Percentiles rank a stretch among this genome's conserved stretches.
phyloP scores from a whole-genome alignment of 805 yeast genomes.

The Blastobotrys mokoenaii region DNA sequence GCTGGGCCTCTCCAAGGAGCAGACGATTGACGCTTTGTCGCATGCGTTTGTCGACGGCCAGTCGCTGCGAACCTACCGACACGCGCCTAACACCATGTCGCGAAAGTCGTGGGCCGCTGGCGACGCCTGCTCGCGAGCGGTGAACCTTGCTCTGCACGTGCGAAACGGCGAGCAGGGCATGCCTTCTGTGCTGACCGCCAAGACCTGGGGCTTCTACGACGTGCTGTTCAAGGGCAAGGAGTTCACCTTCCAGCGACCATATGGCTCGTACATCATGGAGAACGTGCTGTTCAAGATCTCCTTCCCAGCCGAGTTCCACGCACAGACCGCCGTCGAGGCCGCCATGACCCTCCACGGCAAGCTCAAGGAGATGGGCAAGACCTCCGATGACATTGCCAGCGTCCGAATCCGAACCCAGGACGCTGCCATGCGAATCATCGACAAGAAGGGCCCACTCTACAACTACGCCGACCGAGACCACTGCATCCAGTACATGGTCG shows the following conservation, averaged over 20 bases:
- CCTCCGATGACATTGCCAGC: constrained; percentile 40
- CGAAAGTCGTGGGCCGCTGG: constrained; percentile 66
- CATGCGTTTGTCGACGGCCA: constrained; percentile 59
- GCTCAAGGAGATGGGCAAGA: constrained; percentile 34
- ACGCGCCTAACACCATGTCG: constrained; percentile 56
- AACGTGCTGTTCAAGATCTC: constrained; percentile 53
- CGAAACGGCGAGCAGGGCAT: constrained; percentile 46
- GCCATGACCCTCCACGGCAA: constrained; percentile 37
- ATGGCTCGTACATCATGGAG: constrained; percentile 55
- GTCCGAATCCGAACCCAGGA: constrained; percentile 49
- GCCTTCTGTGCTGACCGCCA: constrained; percentile 50
- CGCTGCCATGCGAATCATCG: constrained; percentile 53
- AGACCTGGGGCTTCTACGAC: constrained; percentile 57
- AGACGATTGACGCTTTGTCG: constrained; percentile 47
- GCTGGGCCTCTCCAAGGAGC: constrained; percentile 42
- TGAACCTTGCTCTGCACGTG: constrained; percentile 44
- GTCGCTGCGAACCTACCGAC: constrained; percentile 51
- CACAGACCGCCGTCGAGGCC: constrained; percentile 57
- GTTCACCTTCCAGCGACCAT: constrained; percentile 46
- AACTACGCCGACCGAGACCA: constrained; percentile 61
- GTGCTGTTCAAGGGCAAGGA: constrained; percentile 47
- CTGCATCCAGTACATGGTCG: constrained; percentile 57
- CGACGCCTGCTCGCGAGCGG: constrained; percentile 53
- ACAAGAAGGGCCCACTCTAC: constrained; percentile 50
- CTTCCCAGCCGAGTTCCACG: constrained; percentile 59